Evolutionary conservation across 805 yeast species (phyloP).

Genomic region (Cyberlindnera petersonii): DNA sequence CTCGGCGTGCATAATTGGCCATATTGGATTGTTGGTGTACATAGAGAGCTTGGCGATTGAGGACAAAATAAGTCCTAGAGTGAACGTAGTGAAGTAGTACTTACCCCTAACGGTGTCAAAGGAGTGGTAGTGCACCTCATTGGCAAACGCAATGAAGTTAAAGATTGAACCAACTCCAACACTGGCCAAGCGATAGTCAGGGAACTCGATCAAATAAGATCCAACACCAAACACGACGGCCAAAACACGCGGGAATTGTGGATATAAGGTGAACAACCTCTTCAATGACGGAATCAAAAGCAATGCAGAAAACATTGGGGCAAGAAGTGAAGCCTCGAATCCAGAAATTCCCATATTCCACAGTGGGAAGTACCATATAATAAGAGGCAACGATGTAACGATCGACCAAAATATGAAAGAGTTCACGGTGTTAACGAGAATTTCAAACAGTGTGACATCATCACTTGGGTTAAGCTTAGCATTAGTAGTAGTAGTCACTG

Average conservation of each 20-base stretch:
- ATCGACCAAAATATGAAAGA: constrained; percentile 84
- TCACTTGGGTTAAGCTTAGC: constrained; percentile 23
- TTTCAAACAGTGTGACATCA: constrained; percentile 31
- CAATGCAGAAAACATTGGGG: constrained; percentile 56
- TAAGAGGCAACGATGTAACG: constrained; percentile 71
- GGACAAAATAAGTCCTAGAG: constrained; percentile 69
- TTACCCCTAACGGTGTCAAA: constrained; percentile 21
- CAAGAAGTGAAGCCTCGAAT: constrained; percentile 68
- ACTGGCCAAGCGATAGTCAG: constrained; percentile 63
- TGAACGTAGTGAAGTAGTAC: constrained; percentile 46
- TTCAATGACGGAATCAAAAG: constrained; percentile 45
- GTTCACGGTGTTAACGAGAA: constrained; percentile 50
- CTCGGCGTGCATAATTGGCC: constrained; percentile 87
- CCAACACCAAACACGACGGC: constrained; percentile 70
- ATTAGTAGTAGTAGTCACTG: neutral
- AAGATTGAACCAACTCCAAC: constrained; percentile 66
- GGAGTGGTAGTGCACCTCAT: constrained; percentile 28
- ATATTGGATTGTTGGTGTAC: constrained; percentile 87
- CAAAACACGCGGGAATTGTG: constrained; percentile 50
- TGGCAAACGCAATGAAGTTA: constrained; percentile 52
- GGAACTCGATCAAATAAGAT: constrained; percentile 63
- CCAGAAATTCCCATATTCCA: constrained; percentile 99
- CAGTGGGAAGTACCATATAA: constrained; percentile 95
- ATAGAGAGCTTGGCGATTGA: constrained; percentile 70
- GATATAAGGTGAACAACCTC: constrained; percentile 37